Evolutionary conservation across 495 filamentous ascomycete species (phyloP), one percentile per base, ranked within the genome.

Genomic region (Hypomontagnella monticulosa): DNA sequence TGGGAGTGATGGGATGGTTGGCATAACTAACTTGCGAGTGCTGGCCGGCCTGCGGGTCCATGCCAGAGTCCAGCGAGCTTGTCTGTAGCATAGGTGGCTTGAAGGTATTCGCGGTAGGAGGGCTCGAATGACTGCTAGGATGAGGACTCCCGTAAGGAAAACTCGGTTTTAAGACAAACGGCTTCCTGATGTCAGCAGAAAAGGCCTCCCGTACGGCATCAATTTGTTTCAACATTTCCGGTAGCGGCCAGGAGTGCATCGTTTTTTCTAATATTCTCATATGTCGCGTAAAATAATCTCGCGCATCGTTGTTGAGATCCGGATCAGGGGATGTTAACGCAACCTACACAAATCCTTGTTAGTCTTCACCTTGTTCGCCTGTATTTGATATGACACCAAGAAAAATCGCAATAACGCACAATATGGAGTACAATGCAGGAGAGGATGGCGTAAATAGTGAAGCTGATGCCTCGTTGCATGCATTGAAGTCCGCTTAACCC

Each of bases 371-470:
- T 43, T 3, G 27, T 50, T 27, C 12, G 18, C 5, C 4, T 43
- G 19, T 38, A 60, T 34, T 63, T 46, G 20, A 15, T 34, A 68
- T 10, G 41, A 4, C 9, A 46, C 3, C 10, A 51, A 15, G 6
- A 34, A 43, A 56, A 27, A 3, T 15, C 18, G 14, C 19, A 54
- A 42, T 8, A 46, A 71, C 91, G 74, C 81, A 99, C 95, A 78
- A 99, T 77, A 78, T 99, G 96, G 57, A 99, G 84, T 80, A 97
- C 95, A 27, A 93, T 95, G 80, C 93, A 97, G 10, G 92, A 97
- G 36, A 99, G 81, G 23, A 97, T 84, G 40, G 87, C 87, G 71
- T 99, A 99, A 16, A 99, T 96, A 16, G 93, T 92, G 73, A 97
- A 97, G 78, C 93, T 97, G 69, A 97, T 92, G 34, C 95, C 95